Conservation (phyloP, 2,329 filamentous ascomycete species). For the Alternaria sp. region DNA sequence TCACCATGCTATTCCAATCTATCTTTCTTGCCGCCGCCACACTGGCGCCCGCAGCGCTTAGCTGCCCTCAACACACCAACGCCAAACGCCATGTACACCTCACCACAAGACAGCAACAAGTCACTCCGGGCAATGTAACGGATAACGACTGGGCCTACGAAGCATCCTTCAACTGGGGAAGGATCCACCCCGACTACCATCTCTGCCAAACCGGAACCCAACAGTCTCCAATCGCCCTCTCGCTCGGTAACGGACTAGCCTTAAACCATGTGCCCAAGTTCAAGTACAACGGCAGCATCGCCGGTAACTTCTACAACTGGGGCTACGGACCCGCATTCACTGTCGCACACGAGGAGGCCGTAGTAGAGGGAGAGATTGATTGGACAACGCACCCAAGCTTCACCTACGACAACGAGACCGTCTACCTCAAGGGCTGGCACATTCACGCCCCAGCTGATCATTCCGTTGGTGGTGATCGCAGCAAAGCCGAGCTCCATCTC, state of each 20-base stretch:
- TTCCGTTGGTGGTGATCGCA: slow-evolving; percentile 53
- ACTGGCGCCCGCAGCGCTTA: slow-evolving; percentile 12
- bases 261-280: slow-evolving; percentile 53
- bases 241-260: slow-evolving; percentile 52
- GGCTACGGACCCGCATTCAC: slow-evolving; percentile 59
- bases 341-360: slow-evolving; percentile 43
- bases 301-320: slow-evolving; percentile 59
- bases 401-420: slow-evolving; percentile 57
- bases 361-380: slow-evolving; percentile 20
- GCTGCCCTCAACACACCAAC: slow-evolving; percentile 29
- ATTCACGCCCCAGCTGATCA: slow-evolving; percentile 62
- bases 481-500: slow-evolving; percentile 59
- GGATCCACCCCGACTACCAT: slow-evolving; percentile 50
- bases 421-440: slow-evolving; percentile 61
- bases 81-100: slow-evolving; percentile 16
- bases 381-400: slow-evolving; percentile 54
- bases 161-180: slow-evolving; percentile 52
- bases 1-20: slow-evolving; percentile 21
- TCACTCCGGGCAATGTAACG: slow-evolving; percentile 9
- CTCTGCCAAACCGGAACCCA: slow-evolving; percentile 61
- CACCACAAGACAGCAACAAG: slow-evolving; percentile 5
- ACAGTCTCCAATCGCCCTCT: slow-evolving; percentile 60
- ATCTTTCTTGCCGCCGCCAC: slow-evolving; percentile 10
- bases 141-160: slow-evolving; percentile 29
- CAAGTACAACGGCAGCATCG: slow-evolving; percentile 49